Conservation (phyloP, 164 flowering plant genomes). For the Sextonia rubra region DNA sequence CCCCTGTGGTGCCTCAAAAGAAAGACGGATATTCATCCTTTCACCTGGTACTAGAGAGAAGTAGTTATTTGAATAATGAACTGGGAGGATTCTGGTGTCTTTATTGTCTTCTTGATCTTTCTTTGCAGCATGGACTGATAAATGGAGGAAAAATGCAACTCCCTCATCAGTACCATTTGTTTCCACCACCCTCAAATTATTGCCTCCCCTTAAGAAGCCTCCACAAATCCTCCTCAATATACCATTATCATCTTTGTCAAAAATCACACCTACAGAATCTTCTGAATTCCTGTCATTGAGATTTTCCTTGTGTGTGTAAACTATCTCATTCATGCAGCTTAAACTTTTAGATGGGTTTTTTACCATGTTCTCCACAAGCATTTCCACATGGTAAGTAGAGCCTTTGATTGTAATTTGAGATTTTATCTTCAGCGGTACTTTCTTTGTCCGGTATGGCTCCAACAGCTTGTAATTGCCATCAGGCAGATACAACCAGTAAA, state of each 20-base stretch:
- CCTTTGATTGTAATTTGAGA: slow-evolving; percentile 50
- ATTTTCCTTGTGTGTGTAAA: slow-evolving; percentile 8
- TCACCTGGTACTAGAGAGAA: slow-evolving; percentile 95
- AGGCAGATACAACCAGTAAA: slow-evolving; percentile 84
- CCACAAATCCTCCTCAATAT: slow-evolving; percentile 41
- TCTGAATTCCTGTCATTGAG: slow-evolving; percentile 28
- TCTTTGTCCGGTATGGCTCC: slow-evolving; percentile 67
- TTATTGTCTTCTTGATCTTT: slow-evolving; percentile 46
- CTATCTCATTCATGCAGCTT: slow-evolving; percentile 28
- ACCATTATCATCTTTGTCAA: slow-evolving; percentile 23
- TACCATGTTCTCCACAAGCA: slow-evolving; percentile 60
- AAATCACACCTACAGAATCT: slow-evolving; percentile 8
- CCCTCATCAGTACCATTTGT: slow-evolving; percentile 58
- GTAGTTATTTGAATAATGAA: slow-evolving; percentile 92
- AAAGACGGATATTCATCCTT: slow-evolving; percentile 40
- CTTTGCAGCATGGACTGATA: slow-evolving; percentile 66
- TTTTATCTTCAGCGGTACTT: slow-evolving; percentile 64
- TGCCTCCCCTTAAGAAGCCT: slow-evolving; percentile 26
- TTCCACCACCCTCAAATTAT: slow-evolving; percentile 34
- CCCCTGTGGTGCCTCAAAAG: slow-evolving; percentile 74
- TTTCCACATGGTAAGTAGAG: slow-evolving; percentile 57
- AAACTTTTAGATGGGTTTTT: slow-evolving; percentile 31
- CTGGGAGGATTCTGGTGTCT: slow-evolving; percentile 92
- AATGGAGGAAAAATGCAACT: slow-evolving; percentile 90
- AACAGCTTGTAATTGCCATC: slow-evolving; percentile 82